Base-by-base conservation (phyloP, 2,329 filamentous ascomycete species). In the Colletotrichum costaricense region DNA sequence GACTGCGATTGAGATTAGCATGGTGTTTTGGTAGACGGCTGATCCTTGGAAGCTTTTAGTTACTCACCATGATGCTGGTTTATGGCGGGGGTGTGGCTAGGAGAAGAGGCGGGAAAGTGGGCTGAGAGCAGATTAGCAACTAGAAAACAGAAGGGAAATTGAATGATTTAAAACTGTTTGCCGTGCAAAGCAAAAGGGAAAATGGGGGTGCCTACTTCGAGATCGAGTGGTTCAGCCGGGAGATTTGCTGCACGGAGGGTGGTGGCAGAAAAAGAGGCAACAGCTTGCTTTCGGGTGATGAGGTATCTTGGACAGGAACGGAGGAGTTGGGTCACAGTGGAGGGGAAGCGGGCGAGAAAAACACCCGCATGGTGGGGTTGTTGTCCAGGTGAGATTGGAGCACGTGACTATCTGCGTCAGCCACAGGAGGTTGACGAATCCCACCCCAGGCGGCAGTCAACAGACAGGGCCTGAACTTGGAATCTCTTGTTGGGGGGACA, bases 1-100 rank as follows among this genome's bases (percentile, higher is more conserved):
- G 90, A 92, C 90, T 92, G 63, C 49, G 63, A 57, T 58, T 46
- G 60, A 54, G 55, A 63, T 75, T 73, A 75, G 74, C 63, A 62
- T 60, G 58, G 30, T 56, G 22, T 59, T 59, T 28, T 52, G 30
- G 46, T 63, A 54, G 62, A 62, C 38, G 58, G 57, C 65, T 64
- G 69, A 64, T 71, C 67, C 72, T 72, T 63, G 67, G 64, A 75
- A 63, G 73, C 69, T 72, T 62, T 63, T 75, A 63, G 74, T 70
- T 76, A 78, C 83, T 82, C 80, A 85, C 83, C 83, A 85, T 85
- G 78, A 75, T 82, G 82, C 81, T 79, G 80, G 79, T 69, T 49
- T 67, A 74, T 74, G 73, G 74, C 66, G 75, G 74, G 74, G 74
- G 74, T 73, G 71, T 73, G 66, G 70, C 73, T 67, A 71, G 70